phyloP scores from a whole-genome alignment of 768 basidiomycete species.

The Lactifluus echinatus region DNA sequence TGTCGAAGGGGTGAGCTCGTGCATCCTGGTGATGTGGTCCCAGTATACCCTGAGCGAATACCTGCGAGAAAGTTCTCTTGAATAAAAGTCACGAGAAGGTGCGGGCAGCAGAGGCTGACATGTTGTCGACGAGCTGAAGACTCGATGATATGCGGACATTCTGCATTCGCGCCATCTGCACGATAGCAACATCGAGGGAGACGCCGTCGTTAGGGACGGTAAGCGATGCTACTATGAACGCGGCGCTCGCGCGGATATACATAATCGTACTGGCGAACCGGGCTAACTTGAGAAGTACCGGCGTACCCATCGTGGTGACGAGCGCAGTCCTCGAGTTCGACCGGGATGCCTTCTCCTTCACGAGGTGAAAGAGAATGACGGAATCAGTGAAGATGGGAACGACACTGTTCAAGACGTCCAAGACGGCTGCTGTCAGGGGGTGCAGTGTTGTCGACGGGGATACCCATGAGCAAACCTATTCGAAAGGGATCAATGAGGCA shows the following conservation, averaged over 20 bases:
- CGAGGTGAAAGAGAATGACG: constrained; percentile 7
- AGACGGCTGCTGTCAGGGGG: constrained; percentile 5
- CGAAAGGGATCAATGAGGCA: background rate
- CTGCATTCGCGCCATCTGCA: background rate
- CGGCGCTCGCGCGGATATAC: background rate
- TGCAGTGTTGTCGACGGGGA: constrained; percentile 7
- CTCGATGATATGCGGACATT: constrained; percentile 1
- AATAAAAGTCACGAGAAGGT: no score
- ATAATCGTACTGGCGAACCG: background rate
- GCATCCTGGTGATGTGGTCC: background rate
- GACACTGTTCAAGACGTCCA: constrained; percentile 12
- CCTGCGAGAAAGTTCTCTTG: background rate
- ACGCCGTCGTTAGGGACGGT: background rate
- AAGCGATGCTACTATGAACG: constrained; percentile 4
- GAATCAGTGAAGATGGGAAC: constrained; percentile 11
- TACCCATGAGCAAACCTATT: constrained; percentile 7
- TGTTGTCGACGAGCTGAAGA: constrained; percentile 7
- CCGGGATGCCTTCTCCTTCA: constrained; percentile 1
- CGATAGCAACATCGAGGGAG: background rate
- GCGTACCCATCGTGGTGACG: background rate
- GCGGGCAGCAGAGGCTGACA: no score
- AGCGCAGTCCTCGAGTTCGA: background rate
- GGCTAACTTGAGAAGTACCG: constrained; percentile 2
- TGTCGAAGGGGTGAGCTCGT: background rate
- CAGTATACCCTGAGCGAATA: constrained; percentile 4